Evolutionary conservation across 495 filamentous ascomycete genomes (phyloP).

Genomic region (Aeminium ludgeri): DNA sequence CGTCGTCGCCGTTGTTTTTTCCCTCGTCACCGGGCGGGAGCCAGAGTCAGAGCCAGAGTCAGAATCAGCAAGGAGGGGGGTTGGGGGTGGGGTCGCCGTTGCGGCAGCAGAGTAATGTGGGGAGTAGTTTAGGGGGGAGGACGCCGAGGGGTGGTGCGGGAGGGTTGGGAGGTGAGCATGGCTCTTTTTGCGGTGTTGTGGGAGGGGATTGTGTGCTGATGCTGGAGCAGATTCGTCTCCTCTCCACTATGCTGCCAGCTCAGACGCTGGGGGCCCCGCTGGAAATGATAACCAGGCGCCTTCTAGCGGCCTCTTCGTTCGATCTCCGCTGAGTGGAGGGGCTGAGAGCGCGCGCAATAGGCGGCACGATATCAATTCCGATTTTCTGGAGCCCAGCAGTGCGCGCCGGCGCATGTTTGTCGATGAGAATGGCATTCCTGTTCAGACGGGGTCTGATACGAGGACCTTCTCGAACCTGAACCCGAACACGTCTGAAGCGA

Average conservation of each 20-base stretch:
- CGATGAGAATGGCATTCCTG: conserved; percentile 61
- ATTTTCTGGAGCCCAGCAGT: conserved; percentile 49
- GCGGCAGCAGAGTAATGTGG: conserved; percentile 33
- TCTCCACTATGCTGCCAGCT: conserved; percentile 73
- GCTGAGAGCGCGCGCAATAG: conserved; percentile 33
- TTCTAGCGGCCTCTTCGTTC: conserved; percentile 74
- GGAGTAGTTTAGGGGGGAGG: conserved; percentile 42
- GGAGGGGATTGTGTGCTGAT: neutral
- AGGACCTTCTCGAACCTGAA: conserved; percentile 74
- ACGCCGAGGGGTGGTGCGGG: conserved; percentile 60
- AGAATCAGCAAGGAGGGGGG: no score
- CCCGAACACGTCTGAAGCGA: conserved; percentile 78
- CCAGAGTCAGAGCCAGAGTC: conserved; percentile 11
- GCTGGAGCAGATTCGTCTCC: conserved; percentile 60
- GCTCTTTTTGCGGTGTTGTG: no score
- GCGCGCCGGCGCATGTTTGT: conserved; percentile 56
- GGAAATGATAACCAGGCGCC: conserved; percentile 45
- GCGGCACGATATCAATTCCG: conserved; percentile 71
- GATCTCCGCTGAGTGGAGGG: conserved; percentile 38
- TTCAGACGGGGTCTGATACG: conserved; percentile 54
- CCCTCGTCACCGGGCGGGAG: conserved; percentile 49
- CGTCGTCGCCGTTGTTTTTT: conserved; percentile 72
- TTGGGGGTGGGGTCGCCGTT: conserved; percentile 52
- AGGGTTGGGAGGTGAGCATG: conserved; percentile 53
- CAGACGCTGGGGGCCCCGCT: conserved; percentile 47